Conservation (phyloP, 768 basidiomycete species). For the Rhizopogon vinicolor region DNA sequence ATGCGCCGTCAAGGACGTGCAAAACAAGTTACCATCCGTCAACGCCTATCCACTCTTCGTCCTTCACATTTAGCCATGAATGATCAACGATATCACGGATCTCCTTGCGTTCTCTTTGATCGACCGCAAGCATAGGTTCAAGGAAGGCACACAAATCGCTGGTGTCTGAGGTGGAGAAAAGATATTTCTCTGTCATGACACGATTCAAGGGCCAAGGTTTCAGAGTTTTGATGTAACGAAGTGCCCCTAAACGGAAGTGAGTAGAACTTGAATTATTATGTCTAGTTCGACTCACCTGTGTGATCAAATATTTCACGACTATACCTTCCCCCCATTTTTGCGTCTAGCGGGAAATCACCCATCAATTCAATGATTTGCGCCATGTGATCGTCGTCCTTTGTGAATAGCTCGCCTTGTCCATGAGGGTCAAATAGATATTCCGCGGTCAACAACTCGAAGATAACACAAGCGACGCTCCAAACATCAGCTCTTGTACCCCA, state of each 20-base stretch:
- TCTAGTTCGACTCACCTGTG: constrained; percentile 38
- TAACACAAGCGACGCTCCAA: constrained; percentile 89
- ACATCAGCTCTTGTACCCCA: constrained; percentile 87
- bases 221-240: constrained; percentile 70
- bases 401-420: constrained; percentile 73
- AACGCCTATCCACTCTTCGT: constrained; percentile 22
- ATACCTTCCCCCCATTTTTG: constrained; percentile 83
- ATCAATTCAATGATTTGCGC: constrained; percentile 92
- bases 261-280: constrained; percentile 3
- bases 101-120: constrained; percentile 62
- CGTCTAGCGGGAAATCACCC: constrained; percentile 67
- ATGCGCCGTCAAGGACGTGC: neutral
- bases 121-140: constrained; percentile 69
- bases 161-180: constrained; percentile 58
- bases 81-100: constrained; percentile 75
- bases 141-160: constrained; percentile 60
- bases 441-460: constrained; percentile 87
- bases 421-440: constrained; percentile 93
- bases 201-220: constrained; percentile 79
- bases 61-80: constrained; percentile 56
- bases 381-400: constrained; percentile 94
- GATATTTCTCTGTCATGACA: constrained; percentile 89
- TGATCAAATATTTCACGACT: constrained; percentile 83
- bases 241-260: constrained; percentile 38
- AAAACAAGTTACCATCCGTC: constrained; percentile 24